Base-by-base conservation (phyloP, 768 basidiomycete species). In the Hericium alpestre region DNA sequence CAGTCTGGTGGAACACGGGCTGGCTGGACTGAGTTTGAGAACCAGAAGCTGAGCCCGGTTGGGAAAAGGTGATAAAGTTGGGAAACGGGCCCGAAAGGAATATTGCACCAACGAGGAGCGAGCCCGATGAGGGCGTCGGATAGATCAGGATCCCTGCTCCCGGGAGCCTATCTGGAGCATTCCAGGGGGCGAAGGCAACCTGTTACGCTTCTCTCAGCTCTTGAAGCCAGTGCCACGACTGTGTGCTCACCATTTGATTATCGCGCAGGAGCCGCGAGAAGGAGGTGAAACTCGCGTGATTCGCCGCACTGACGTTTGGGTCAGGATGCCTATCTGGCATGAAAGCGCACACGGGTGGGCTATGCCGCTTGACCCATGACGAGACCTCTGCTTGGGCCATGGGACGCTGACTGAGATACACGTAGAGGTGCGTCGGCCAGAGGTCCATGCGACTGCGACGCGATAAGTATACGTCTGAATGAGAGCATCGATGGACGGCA, bases 311-410 rank as follows among this genome's bases (percentile, higher is more conserved):
- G 50, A 66, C 66, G 47, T 75, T 72, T 32, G 76, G 66, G 59
- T 83, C 79, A 49, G 78, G 70, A 41, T 81, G 74, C 38, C 78
- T 76, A 64, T 83, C 79, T 16, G 84, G 78, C 74, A 85, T 78
- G 69, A 86, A 79, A 46, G 82, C 82, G 69, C 80, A 82, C 58
- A 81, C 69, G 20, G 80, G 70, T 37, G 66, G 74, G 48, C 70
- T 60, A 58, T 74, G 72, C 53, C 69, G 74, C 57, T 71, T 73
- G 51, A 81, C 72, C 80, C 81, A 83, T 7, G 72, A 70, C 40
- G 78, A 73, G 47, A 83, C 69, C 38, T 83, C 75, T 57, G 67
- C 64, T 57, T 78, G 65, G 57, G 76, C 64, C 61, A 76, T 69
- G 55, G 67, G 72, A 49, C 74, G 73, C 51, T 75, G 73, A 22